phyloP scores from a whole-genome alignment of 805 yeast species.

The Lipomyces japonicus region DNA sequence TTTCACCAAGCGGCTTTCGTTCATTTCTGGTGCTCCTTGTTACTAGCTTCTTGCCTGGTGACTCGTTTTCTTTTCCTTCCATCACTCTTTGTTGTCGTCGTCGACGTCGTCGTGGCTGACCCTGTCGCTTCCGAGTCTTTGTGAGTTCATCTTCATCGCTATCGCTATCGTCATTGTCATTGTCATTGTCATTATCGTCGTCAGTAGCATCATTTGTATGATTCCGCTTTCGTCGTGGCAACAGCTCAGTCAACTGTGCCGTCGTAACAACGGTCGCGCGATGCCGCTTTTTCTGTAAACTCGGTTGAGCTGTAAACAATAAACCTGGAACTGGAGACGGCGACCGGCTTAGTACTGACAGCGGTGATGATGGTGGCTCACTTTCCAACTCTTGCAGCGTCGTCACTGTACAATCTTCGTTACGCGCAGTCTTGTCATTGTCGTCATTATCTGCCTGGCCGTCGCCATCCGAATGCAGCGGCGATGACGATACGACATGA shows the following conservation, averaged over 20 bases:
- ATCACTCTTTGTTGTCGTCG: not conserved
- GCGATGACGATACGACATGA: too few species aligned
- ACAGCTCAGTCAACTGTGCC: slow-evolving; percentile 16
- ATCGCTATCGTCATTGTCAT: slow-evolving; percentile 3
- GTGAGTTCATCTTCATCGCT: not conserved
- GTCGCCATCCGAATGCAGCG: too few species aligned
- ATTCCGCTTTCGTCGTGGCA: slow-evolving; percentile 4
- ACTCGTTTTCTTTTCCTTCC: slow-evolving; percentile 1
- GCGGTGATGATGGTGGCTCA: slow-evolving; percentile 3
- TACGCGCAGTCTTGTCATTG: not conserved
- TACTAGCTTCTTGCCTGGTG: not conserved
- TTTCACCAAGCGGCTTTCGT: not conserved
- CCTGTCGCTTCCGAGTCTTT: not conserved
- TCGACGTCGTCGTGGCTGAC: not conserved
- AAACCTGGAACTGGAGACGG: slow-evolving; percentile 1
- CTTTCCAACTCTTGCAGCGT: not conserved
- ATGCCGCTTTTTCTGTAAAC: not conserved
- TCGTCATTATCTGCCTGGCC: too few species aligned
- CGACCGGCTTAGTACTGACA: slow-evolving; percentile 1
- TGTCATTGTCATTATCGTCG: slow-evolving; percentile 1
- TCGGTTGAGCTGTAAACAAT: not conserved
- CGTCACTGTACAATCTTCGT: too few species aligned
- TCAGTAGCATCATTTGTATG: slow-evolving; percentile 1
- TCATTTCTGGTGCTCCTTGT: not conserved
- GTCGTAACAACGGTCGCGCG: slow-evolving; percentile 5